Conservation (phyloP, 345 rosid species). For the Mercurialis annua region DNA sequence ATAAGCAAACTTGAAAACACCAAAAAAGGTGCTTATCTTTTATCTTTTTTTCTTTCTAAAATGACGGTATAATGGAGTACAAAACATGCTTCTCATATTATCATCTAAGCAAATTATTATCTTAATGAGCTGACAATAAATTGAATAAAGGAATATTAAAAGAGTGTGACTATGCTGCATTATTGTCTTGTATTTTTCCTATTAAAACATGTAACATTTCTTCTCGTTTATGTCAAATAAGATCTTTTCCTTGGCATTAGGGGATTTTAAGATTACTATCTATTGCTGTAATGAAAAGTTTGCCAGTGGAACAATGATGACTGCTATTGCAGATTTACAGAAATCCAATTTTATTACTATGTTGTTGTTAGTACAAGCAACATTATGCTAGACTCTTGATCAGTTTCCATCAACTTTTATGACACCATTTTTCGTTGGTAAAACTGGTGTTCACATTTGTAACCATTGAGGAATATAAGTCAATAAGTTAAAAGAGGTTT, state of each 20-base stretch:
- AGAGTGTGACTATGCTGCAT: background rate
- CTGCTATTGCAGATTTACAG: background rate
- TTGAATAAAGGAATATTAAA: background rate
- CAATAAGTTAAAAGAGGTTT: background rate
- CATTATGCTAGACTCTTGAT: background rate
- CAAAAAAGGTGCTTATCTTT: background rate
- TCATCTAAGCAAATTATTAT: background rate
- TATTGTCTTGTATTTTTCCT: background rate
- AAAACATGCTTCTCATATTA: background rate
- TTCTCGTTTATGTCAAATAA: background rate
- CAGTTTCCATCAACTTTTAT: background rate
- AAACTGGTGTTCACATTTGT: background rate
- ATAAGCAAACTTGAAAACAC: conserved; percentile 8
- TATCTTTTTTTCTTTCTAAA: background rate
- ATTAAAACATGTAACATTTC: background rate
- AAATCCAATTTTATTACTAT: background rate
- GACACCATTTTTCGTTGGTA: background rate
- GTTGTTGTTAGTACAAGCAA: background rate
- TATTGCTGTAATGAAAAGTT: background rate
- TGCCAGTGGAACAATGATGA: background rate
- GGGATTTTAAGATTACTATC: background rate
- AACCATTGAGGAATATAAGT: background rate
- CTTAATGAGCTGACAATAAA: background rate
- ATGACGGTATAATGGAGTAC: background rate
- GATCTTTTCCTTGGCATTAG: no score